Base-by-base conservation (phyloP, 1,139 yeast genomes). In the Scheffersomyces parashehatae region DNA sequence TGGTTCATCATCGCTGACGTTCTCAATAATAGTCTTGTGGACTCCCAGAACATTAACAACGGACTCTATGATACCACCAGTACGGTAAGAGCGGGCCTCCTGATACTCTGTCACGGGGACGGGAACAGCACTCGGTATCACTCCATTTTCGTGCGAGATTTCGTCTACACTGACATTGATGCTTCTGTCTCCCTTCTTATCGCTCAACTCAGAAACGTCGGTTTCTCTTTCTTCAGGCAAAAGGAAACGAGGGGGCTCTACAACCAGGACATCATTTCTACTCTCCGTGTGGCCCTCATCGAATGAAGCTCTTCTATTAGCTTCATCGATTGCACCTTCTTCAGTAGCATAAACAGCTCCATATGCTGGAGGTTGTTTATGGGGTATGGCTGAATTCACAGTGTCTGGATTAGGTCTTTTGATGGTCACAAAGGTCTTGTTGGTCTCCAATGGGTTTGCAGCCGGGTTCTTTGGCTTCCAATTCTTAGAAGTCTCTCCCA, bases 41-140 rank as follows among this genome's bases (percentile, higher is more conserved):
- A 88, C 88, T 42, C 97, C 97, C 55, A 85, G 83, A 20, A 87
- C 88, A 44, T 85, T 87, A 31, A 89, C 82, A n/a, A 89, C 85
- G 36, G 88, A 82, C 64, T 90, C 97, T 47, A 88, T 80, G 45
- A 89, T 84, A 3, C 95, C 93, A 36, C 89, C 87, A 4, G 86
- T 77, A 38, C 78, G 59, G 51, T 73, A 74, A 5, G 70, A 63
- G 38, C 77, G 56, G 7, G 70, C 53, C 48, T 72, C 76, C 43
- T 60, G 67, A 45, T 55, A 58, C 47, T 70, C 75, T 9, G 53
- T 42, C 15, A 36, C 47, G 11, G 58, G 60, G 26, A 36, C 47
- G 11, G 58, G 60, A 33, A 52, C 40, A n/a, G 45, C 28, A 14
- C 52, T 39, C 34, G 38, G 46, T 44, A n/a, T 13, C 8, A 16